Conservation (phyloP, 2,329 filamentous ascomycete species). For the Diaporthe capsici region DNA sequence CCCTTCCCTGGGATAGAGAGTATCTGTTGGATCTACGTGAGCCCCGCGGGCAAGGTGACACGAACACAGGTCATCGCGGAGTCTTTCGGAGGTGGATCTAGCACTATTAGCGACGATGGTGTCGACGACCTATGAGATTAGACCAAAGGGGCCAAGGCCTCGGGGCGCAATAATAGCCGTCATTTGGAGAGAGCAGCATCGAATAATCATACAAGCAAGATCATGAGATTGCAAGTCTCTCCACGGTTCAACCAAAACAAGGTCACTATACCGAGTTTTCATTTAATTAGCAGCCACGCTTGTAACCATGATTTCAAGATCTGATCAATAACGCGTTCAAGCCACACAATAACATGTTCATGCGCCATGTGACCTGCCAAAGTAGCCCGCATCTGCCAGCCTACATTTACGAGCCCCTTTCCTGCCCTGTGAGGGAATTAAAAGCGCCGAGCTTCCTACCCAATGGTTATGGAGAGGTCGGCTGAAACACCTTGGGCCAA, state of each 20-base stretch:
- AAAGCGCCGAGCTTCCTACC: background rate
- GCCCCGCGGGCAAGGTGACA: slow-evolving; percentile 61
- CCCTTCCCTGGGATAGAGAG: slow-evolving; percentile 64
- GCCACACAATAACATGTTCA: background rate
- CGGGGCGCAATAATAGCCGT: background rate
- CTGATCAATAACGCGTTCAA: background rate
- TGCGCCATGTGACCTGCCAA: slow-evolving; percentile 3
- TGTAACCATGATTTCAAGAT: background rate
- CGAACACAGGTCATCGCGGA: slow-evolving; percentile 67
- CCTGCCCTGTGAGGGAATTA: background rate
- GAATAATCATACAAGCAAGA: background rate
- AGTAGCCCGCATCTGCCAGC: background rate
- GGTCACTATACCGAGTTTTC: background rate
- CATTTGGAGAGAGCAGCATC: background rate
- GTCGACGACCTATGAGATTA: slow-evolving; percentile 40
- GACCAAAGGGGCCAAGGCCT: background rate
- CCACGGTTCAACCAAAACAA: background rate
- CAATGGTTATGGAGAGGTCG: background rate
- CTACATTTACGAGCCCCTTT: background rate
- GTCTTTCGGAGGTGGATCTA: slow-evolving; percentile 65
- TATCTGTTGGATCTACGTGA: slow-evolving; percentile 63
- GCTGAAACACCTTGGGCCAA: slow-evolving; percentile 4
- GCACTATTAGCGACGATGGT: slow-evolving; percentile 61
- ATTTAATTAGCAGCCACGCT: background rate
- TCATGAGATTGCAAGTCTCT: background rate